Evolutionary conservation across 148 eudicot genomes (phyloP), one percentile per base, ranked within the genome.

Genomic region (Vaccinium corymbosum): DNA sequence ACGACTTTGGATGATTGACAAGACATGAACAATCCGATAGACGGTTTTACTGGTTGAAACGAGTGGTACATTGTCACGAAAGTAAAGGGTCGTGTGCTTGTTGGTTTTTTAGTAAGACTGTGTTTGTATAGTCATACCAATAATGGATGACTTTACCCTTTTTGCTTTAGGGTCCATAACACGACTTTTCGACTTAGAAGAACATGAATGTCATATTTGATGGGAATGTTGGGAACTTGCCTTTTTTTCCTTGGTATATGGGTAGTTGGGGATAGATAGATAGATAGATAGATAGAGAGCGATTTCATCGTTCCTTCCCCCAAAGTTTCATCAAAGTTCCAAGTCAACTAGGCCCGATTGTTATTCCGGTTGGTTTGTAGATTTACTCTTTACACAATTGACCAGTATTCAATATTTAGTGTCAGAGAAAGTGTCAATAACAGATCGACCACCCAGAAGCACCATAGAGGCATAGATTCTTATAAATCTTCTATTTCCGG

Each of bases 151-250:
- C 32, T 15, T 25, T 25, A 25, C 15, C 35, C 20, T 32, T 71
- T 71, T 71, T 32, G 75, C 78, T 42, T 73, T 35, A 73, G 78
- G 52, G 52, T 46, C 78, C 52, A 74, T 42, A 42, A 46, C 50
- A 17, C 0, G 32, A 66, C 35, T 25, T 66, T 66, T 66, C 11
- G 35, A 22, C 32, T 64, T 25, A 11, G 32, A 64, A 64, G 5
- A 22, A 64, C 14, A 64, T 64, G 2, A 22, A 64, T 64, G 71
- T 64, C 35, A 22, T 64, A 64, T 42, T 38, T 74, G 78, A 25
- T 74, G 78, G 78, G 51, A 46, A 74, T 74, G n/a, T 42, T 17
- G 27, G 78, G 22, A 19, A 74, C 52, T 71, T 15, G 20, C 75
- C 20, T 15, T 70, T 71, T 29, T 27, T 46, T 19, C 0, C 15